Conservation (phyloP, 1,139 yeast genomes). For the Nakaseomyces glabratus region DNA sequence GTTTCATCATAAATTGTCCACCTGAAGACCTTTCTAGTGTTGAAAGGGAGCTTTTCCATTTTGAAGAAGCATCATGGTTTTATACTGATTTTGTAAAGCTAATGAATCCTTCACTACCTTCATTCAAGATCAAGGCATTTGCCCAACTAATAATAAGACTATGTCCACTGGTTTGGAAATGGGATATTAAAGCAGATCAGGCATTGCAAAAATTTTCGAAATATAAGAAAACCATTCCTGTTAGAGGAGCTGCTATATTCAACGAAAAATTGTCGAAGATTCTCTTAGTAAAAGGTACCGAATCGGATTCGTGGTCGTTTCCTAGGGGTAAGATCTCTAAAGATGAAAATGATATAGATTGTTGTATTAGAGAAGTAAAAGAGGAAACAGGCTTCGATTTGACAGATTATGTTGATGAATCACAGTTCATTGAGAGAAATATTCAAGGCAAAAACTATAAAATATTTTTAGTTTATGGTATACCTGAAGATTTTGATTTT, state of each 20-base stretch:
- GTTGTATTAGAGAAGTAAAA: conserved; percentile 88
- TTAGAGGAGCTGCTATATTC: conserved; percentile 87
- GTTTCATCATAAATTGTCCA: conserved; percentile 89
- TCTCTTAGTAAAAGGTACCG: conserved; percentile 77
- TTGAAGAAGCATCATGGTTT: conserved; percentile 99
- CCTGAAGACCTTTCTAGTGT: conserved; percentile 82
- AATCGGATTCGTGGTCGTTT: conserved; percentile 84
- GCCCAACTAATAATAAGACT: conserved; percentile 61
- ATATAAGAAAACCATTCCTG: conserved; percentile 88
- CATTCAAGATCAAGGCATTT: conserved; percentile 72
- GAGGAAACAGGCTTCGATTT: conserved; percentile 97
- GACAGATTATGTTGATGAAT: conserved; percentile 52
- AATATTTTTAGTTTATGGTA: conserved; percentile 66
- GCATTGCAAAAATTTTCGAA: conserved; percentile 69
- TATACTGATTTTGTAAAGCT: conserved; percentile 78
- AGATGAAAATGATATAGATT: conserved; percentile 80
- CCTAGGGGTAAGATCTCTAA: conserved; percentile 96
- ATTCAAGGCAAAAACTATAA: conserved; percentile 78
- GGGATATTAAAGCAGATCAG: conserved; percentile 57
- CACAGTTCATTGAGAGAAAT: conserved; percentile 73
- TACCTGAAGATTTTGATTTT: conserved; percentile 68
- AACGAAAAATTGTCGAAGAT: conserved; percentile 63
- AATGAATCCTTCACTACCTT: conserved; percentile 68
- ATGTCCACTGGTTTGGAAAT: conserved; percentile 81
- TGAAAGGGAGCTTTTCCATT: conserved; percentile 76